phyloP scores from a whole-genome alignment of 768 basidiomycete genomes.

The Kwoniella pini region DNA sequence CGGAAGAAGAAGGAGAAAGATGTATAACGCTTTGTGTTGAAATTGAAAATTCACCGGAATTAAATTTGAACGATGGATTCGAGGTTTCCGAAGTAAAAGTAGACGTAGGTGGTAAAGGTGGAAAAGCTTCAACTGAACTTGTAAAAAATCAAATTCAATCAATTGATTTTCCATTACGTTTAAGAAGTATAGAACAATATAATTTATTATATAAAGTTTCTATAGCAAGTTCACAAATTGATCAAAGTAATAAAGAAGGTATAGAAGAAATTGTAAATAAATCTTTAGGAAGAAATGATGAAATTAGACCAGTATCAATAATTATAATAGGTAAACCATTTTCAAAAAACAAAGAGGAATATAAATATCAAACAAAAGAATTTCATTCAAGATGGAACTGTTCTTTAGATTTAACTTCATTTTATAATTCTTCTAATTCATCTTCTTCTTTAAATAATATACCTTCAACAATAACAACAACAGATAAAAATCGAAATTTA shows the following conservation, averaged over 20 bases:
- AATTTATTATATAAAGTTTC: slow-evolving; percentile 89
- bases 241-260: slow-evolving; percentile 8
- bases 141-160: slow-evolving; percentile 33
- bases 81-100: slow-evolving; percentile 75
- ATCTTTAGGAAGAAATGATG: slow-evolving; percentile 59
- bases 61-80: slow-evolving; percentile 62
- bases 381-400: slow-evolving; percentile 92
- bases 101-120: slow-evolving; percentile 68
- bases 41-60: slow-evolving; percentile 67
- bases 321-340: slow-evolving; percentile 72
- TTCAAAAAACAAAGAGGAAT: slow-evolving; percentile 8
- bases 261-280: slow-evolving; percentile 53
- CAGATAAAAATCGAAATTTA: slow-evolving; percentile 7
- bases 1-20: slow-evolving; percentile 67
- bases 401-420: slow-evolving; percentile 70
- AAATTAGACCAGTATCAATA: slow-evolving; percentile 77
- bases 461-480: not conserved
- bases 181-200: slow-evolving; percentile 76
- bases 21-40: slow-evolving; percentile 90
- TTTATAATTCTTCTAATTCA: slow-evolving; percentile 30
- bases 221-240: slow-evolving; percentile 56
- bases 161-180: slow-evolving; percentile 67
- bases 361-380: slow-evolving; percentile 66
- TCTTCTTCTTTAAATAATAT: slow-evolving; percentile 1
- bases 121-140: slow-evolving; percentile 43